These are phyloP conservation scores for Schizochytrium sp. DNA, from an alignment of 108 stramenopile genomes.

Conservation along the genomic window DNA sequence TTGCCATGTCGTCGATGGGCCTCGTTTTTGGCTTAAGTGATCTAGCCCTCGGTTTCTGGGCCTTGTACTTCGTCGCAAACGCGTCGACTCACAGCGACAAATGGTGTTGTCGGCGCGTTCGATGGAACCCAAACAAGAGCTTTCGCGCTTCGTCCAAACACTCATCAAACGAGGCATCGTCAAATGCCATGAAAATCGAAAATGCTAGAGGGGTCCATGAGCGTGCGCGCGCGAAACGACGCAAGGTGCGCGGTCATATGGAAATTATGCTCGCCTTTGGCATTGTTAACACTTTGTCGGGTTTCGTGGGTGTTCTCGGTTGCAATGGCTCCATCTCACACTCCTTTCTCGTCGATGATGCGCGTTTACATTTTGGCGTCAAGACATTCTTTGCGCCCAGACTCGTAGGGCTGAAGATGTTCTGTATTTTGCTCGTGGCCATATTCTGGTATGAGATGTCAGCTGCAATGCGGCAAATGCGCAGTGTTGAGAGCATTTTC, in stretches of 20 bases:
- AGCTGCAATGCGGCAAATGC: background rate
- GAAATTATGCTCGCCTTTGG: background rate
- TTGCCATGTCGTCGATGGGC: background rate
- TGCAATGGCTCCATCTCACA: background rate
- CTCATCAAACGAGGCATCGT: no score
- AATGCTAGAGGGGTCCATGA: no score
- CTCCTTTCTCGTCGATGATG: background rate
- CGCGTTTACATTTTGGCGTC: background rate
- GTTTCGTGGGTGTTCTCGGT: background rate
- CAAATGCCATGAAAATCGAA: no score
- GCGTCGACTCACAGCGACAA: no score
- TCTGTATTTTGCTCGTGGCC: background rate
- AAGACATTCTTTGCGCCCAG: background rate
- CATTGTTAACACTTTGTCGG: background rate
- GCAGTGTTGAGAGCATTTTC: background rate
- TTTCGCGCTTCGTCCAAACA: no score
- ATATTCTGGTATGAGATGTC: background rate
- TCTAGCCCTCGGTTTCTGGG: background rate
- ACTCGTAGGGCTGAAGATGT: background rate
- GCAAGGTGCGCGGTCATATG: background rate
- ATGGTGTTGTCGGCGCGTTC: no score
- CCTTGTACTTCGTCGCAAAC: background rate
- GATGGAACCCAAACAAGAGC: no score
- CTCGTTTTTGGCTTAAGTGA: background rate
- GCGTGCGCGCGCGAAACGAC: background rate